These are phyloP conservation scores for Penicillium hordei DNA, from an alignment of 2,329 filamentous ascomycete species.

Conservation along the genomic window DNA sequence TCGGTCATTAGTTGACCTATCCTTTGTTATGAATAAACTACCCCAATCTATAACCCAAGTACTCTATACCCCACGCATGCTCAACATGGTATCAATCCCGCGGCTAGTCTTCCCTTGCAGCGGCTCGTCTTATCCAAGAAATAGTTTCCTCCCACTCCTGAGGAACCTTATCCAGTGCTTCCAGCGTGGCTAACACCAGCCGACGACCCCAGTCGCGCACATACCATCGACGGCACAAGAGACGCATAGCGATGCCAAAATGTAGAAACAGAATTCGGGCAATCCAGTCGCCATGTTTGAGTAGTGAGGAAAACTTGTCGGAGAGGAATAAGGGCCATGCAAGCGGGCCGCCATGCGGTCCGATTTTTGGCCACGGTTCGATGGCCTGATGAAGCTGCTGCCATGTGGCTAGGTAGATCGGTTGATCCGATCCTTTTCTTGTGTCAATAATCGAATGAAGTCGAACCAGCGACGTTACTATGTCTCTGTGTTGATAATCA, in stretches of 20 bases:
- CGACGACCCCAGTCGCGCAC: constrained; percentile 35
- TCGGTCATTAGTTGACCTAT: not conserved
- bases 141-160: constrained; percentile 29
- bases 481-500: constrained; percentile 17
- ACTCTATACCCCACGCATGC: not conserved
- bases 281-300: constrained; percentile 33
- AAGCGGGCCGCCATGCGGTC: constrained; percentile 31
- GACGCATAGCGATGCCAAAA: constrained; percentile 33
- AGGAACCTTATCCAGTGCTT: constrained; percentile 28
- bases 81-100: not conserved
- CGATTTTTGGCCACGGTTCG: constrained; percentile 31
- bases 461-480: constrained; percentile 26
- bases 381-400: constrained; percentile 28
- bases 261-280: constrained; percentile 34
- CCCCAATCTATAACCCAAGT: not conserved
- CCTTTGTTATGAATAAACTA: not conserved
- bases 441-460: constrained; percentile 21
- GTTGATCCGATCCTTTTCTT: constrained; percentile 12
- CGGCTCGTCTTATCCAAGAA: constrained; percentile 28
- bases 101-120: constrained; percentile 17
- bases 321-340: constrained; percentile 33
- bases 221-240: constrained; percentile 36
- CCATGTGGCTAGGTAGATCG: constrained; percentile 28
- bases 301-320: constrained; percentile 26
- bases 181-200: constrained; percentile 30